These are phyloP conservation scores for Kluyveromyces nonfermentans DNA, from an alignment of 805 yeast species.

Conservation along the genomic window DNA sequence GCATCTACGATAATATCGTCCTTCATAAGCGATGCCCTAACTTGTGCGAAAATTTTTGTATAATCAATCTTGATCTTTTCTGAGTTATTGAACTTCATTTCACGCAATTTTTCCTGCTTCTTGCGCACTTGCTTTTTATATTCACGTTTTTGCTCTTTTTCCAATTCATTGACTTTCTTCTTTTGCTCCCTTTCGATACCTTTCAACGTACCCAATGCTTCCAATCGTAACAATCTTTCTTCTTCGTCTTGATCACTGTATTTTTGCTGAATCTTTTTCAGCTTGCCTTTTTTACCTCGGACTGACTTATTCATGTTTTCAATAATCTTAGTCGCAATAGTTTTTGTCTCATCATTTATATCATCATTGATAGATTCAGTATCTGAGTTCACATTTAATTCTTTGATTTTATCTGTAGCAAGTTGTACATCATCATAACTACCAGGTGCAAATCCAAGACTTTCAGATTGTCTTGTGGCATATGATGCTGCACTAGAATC, in stretches of 20 bases:
- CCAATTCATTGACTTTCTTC: slow-evolving; percentile 27
- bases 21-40: slow-evolving; percentile 21
- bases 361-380: not conserved
- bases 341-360: slow-evolving; percentile 4
- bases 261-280: slow-evolving; percentile 73
- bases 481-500: not conserved
- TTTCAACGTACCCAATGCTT: slow-evolving; percentile 76
- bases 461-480: slow-evolving; percentile 3
- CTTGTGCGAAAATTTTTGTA: slow-evolving; percentile 34
- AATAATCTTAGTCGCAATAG: slow-evolving; percentile 13
- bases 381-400: not conserved
- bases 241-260: slow-evolving; percentile 91
- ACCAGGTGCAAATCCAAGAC: not conserved
- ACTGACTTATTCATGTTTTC: slow-evolving; percentile 35
- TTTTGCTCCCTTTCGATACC: slow-evolving; percentile 34
- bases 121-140: slow-evolving; percentile 29
- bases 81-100: slow-evolving; percentile 26
- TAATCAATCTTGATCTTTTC: slow-evolving; percentile 37
- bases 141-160: slow-evolving; percentile 29
- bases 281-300: slow-evolving; percentile 78
- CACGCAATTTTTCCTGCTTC: slow-evolving; percentile 32
- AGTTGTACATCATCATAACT: not conserved
- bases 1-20: slow-evolving; percentile 52
- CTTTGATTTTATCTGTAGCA: not conserved
- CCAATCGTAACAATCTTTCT: slow-evolving; percentile 66